Evolutionary conservation across 2,329 filamentous ascomycete species (phyloP), one percentile per base, ranked within the genome.

Genomic region (Falciphora oryzae): DNA sequence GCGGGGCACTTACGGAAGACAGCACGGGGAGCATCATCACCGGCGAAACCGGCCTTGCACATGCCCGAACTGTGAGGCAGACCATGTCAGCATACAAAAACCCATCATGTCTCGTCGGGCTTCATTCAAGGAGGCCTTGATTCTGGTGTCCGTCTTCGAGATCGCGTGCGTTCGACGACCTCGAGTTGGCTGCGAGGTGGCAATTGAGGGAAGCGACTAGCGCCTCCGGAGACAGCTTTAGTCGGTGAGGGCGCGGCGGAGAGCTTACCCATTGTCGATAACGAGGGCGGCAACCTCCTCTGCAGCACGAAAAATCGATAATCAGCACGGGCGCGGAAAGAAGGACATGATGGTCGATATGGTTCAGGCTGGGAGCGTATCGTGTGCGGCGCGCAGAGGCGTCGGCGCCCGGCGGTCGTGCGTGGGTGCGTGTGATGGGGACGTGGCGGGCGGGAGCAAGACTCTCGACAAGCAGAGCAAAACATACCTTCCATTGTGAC

Each of bases 11-110:
- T 91, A 98, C 94, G 95, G 89, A 99, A 99, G 80, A 99, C 95
- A 84, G 95, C 95, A 89, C 95, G 90, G 81, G 95, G 95, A 84
- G 95, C 95, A 91, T 99, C 95, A 80, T 99, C 95, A 93, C 95
- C 95, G 87, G 95, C 95, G 85, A 99, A 99, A 93, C 95, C 95
- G 90, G 95, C 95, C 88, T 99, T 99, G 87, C 95, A 99, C 95
- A 99, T 98, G 89, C 95, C 95, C 84, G 95, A 98, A 90, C 94
- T 98, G 44, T 22, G 44, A 81, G 70, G 57, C 25, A 63, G 59
- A 76, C 66, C 71, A 65, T 71, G 77, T 83, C 71, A 83, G 81
- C 62, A 67, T 62, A 31, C 44, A 62, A 27, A 58, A 58, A 58
- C 11, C 18, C 25, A 58, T 58, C 25, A 16, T 29, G 28, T 28